Evolutionary conservation across 257 asterid genomes (phyloP), one percentile per base, ranked within the genome.

Genomic region (Ajuga chamaepitys): DNA sequence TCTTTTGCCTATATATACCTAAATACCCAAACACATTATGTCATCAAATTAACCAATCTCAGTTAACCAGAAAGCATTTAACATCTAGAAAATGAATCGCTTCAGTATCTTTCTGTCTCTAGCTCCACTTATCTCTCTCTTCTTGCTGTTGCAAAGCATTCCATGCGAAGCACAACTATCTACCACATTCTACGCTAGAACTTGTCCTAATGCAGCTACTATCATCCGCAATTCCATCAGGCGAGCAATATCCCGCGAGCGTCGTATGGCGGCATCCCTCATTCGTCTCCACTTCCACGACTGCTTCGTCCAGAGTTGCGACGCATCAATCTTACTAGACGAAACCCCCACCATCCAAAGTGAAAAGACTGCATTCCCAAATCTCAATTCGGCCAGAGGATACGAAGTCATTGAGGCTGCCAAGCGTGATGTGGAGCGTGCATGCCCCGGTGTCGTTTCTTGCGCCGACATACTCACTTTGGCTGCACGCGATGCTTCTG

Each of bases 221-320:
- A 73, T 66, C 16, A 67, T 81, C 53, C 82, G 80, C 10, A 70
- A 25, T 6, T 35, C 81, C 16, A 71, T 81, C 66, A 54, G 76
- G 1, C 57, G 60, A 6, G 84, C 87, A 18, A 46, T 81, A 0
- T 66, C 80, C 0, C 28, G 42, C 0, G 82, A 78, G 46, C 73
- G 81, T 0, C 34, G 81, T 9, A 81, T 81, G 81, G 83, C 81
- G 0, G 83, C 80, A 1, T 81, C 83, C 0, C 71, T 75, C 59
- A 57, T 81, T 30, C 78, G 82, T 0, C 80, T 80, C 17, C 80
- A 67, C 13, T 81, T 80, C 48, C 83, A 81, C 51, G 86, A 81
- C 32, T 78, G 86, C 78, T 78, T 75, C 9, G 81, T 77, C 1
- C 83, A 81, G 68, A 80, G 81, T 6, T 70, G 78, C 22, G 78